These are phyloP conservation scores for Acmispon strigosus DNA, from an alignment of 306 rosid genomes.

Conservation along the genomic window DNA sequence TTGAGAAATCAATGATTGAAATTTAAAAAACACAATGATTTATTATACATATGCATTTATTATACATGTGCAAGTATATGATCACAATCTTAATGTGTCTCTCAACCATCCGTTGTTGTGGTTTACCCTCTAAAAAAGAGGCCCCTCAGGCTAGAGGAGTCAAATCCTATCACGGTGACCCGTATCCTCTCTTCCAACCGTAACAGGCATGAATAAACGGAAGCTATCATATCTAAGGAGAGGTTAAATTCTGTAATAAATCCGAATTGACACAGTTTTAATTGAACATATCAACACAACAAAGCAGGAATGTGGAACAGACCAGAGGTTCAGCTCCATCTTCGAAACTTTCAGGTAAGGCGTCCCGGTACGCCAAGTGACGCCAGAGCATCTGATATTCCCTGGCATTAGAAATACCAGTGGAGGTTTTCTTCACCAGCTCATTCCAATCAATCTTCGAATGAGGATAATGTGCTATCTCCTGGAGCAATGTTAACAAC, in stretches of 20 bases:
- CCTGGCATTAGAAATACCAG: conserved; percentile 76
- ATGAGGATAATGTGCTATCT: conserved; percentile 39
- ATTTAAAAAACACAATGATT: too few species aligned
- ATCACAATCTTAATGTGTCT: too few species aligned
- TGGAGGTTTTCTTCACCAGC: conserved; percentile 55
- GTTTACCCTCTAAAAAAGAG: too few species aligned
- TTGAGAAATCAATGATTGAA: too few species aligned
- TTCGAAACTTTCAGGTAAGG: conserved; percentile 35
- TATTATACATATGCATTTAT: too few species aligned
- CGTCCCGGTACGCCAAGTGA: conserved; percentile 66
- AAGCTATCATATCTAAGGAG: not conserved
- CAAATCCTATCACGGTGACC: not conserved
- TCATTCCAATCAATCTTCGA: conserved; percentile 71
- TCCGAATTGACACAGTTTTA: not conserved
- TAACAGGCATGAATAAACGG: not conserved
- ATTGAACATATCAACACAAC: not conserved
- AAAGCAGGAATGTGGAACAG: not conserved
- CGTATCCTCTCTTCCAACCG: not conserved
- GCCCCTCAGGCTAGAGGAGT: too few species aligned
- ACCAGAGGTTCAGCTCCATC: conserved; percentile 58
- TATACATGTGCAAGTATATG: too few species aligned
- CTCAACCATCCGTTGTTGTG: too few species aligned
- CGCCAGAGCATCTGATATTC: conserved; percentile 96
- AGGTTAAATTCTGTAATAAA: not conserved
- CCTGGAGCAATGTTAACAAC: conserved; percentile 63